These are phyloP conservation scores for Limtongozyma cylindracea DNA, from an alignment of 805 yeast genomes.

Conservation along the genomic window DNA sequence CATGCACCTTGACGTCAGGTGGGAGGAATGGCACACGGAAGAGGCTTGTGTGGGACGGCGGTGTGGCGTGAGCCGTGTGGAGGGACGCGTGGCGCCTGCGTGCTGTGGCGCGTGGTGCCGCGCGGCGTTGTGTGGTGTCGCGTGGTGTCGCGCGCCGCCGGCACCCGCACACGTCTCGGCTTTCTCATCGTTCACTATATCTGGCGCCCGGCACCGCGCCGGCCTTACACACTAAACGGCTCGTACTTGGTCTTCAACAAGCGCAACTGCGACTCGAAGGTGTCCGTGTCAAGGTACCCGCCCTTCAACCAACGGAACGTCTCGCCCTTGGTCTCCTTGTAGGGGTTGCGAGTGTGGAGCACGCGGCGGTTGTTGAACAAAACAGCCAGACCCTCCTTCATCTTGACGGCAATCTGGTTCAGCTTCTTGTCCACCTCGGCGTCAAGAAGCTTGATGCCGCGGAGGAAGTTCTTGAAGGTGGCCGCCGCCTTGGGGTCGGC, in stretches of 20 bases:
- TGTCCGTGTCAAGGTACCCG: slow-evolving; percentile 47
- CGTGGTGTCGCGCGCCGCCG: background rate
- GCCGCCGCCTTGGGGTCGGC: slow-evolving; percentile 34
- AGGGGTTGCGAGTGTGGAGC: slow-evolving; percentile 31
- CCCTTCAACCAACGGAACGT: slow-evolving; percentile 47
- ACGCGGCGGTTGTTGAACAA: slow-evolving; percentile 48
- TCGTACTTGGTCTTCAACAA: background rate
- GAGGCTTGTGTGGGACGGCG: too few relatives aligned
- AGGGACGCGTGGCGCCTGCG: too few relatives aligned
- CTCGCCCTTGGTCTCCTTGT: slow-evolving; percentile 16
- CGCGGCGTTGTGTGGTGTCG: too few relatives aligned
- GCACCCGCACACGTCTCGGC: background rate
- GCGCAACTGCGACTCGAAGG: slow-evolving; percentile 31
- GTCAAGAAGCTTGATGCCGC: slow-evolving; percentile 89
- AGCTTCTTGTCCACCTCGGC: slow-evolving; percentile 43
- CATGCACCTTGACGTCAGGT: too few relatives aligned
- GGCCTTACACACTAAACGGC: background rate
- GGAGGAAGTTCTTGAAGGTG: slow-evolving; percentile 75
- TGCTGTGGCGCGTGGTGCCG: too few relatives aligned
- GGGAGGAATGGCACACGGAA: too few relatives aligned
- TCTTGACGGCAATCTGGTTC: slow-evolving; percentile 57
- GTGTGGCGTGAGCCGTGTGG: too few relatives aligned
- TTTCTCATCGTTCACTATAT: background rate
- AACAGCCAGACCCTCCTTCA: slow-evolving; percentile 1
- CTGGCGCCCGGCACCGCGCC: background rate